Evolutionary conservation across 2,329 filamentous ascomycete species (phyloP), one percentile per base, ranked within the genome.

Genomic region (Sodiomyces alkalinus): DNA sequence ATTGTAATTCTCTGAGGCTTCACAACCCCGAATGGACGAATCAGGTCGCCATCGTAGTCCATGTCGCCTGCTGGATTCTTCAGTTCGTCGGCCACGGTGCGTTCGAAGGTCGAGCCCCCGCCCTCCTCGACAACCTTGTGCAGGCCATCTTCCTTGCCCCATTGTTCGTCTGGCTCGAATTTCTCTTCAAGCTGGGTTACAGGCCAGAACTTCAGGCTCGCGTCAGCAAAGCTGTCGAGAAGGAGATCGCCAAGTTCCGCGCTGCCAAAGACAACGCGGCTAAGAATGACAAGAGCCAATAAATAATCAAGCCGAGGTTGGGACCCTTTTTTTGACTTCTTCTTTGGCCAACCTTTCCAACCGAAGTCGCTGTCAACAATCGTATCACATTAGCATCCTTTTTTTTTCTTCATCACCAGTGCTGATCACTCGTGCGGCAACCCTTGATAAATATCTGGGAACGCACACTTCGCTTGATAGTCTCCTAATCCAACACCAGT

Each of bases 81-180:
- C 90, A 98, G 49, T 94, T 98, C 47, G 44, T 96, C 28, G 90
- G 90, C 17, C 90, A 98, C 47, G 86, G 85, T 20, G 72, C 68
- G 28, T 96, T 83, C 42, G 90, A 96, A 55, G 74, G 80, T 13
- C 73, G 87, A 29, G 82, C 86, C 3, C 90, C 87, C 6, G 87
- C 86, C 4, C 58, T 96, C 38, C 59, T 96, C 26, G 86, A 96
- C 55, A 96, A 94, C 46, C 56, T 96, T 22, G 64, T 92, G 26
- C 90, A 96, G 55, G 86, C 90, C 17, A 53, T 96, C 38, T 87
- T 96, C 46, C 64, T 96, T 15, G 90, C 90, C 0, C 90, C 90
- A 7, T 78, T 98, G 45, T 98, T 96, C 43, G 87, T 96, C 33
- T 98, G 90, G 81, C 78, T 98, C 43, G 86, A 96, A 58, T 57